Conservation (phyloP, 108 stramenopile species). For the Aurantiochytrium sp. region DNA sequence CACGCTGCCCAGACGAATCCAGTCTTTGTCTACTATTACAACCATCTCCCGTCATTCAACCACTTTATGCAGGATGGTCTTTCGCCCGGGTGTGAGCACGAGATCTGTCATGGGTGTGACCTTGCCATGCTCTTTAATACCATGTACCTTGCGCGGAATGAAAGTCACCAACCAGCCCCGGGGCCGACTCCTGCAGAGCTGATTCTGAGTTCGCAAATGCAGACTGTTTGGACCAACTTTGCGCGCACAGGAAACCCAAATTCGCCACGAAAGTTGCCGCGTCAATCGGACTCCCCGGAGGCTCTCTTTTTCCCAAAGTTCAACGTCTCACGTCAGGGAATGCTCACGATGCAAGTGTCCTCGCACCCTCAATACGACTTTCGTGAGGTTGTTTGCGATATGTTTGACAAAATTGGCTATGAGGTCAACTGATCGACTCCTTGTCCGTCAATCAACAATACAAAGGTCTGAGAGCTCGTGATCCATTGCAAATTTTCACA, state of each 20-base stretch:
- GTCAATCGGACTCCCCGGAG: neutral
- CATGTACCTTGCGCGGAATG: neutral
- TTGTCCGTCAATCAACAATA: neutral
- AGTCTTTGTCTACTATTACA: neutral
- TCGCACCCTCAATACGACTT: neutral
- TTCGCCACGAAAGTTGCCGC: neutral
- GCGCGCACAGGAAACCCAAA: neutral
- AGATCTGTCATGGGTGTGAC: slow-evolving; percentile 19
- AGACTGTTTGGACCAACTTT: neutral
- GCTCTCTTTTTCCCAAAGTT: neutral
- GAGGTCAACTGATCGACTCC: neutral
- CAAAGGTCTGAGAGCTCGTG: neutral
- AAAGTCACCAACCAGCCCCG: neutral
- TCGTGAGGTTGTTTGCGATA: neutral
- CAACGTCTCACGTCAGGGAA: neutral
- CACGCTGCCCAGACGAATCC: neutral
- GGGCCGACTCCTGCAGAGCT: neutral
- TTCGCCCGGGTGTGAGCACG: neutral
- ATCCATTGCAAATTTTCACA: neutral
- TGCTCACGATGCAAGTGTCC: neutral
- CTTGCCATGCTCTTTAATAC: slow-evolving; percentile 17
- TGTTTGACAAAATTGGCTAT: neutral
- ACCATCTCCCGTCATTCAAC: neutral
- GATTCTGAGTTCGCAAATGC: neutral
- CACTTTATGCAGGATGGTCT: neutral